Evolutionary conservation across 2,329 filamentous ascomycete species (phyloP).

Genomic region (Pseudogymnoascus sp.): DNA sequence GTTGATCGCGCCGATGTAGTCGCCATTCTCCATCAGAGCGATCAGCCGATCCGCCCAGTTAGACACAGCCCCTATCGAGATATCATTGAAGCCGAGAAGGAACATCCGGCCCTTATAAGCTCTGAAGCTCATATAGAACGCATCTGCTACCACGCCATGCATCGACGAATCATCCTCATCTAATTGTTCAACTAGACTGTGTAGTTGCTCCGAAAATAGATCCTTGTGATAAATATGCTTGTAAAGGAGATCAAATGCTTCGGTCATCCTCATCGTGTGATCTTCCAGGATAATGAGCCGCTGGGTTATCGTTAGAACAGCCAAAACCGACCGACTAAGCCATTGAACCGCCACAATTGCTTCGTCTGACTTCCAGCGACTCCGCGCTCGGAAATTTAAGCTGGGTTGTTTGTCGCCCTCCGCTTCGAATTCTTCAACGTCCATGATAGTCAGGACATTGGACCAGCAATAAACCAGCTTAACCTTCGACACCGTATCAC

Average conservation of each 20-base stretch:
- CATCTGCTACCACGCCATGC: slow-evolving; percentile 94
- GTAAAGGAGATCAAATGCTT: slow-evolving; percentile 84
- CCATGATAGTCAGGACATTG: slow-evolving; percentile 87
- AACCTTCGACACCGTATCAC: slow-evolving; percentile 62
- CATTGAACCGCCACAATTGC: slow-evolving; percentile 94
- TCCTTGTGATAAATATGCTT: slow-evolving; percentile 90
- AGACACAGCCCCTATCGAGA: slow-evolving; percentile 82
- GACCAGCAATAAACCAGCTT: slow-evolving; percentile 99
- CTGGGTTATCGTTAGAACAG: slow-evolving; percentile 88
- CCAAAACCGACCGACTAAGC: slow-evolving; percentile 87
- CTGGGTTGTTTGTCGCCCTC: slow-evolving; percentile 70
- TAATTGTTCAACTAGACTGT: slow-evolving; percentile 74
- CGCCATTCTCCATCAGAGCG: slow-evolving; percentile 92
- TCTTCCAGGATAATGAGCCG: slow-evolving; percentile 89
- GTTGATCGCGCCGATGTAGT: slow-evolving; percentile 84
- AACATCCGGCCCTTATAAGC: slow-evolving; percentile 92
- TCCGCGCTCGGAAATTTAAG: slow-evolving; percentile 72
- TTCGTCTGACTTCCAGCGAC: slow-evolving; percentile 87
- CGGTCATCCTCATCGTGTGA: slow-evolving; percentile 77
- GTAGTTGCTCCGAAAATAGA: slow-evolving; percentile 80
- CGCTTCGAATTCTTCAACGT: slow-evolving; percentile 64
- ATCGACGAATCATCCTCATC: slow-evolving; percentile 81
- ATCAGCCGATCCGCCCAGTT: slow-evolving; percentile 95
- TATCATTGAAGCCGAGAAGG: slow-evolving; percentile 83
- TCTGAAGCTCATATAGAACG: slow-evolving; percentile 96